phyloP scores from a whole-genome alignment of 75 land plant genomes.

The Selaginella moellendorffii region DNA sequence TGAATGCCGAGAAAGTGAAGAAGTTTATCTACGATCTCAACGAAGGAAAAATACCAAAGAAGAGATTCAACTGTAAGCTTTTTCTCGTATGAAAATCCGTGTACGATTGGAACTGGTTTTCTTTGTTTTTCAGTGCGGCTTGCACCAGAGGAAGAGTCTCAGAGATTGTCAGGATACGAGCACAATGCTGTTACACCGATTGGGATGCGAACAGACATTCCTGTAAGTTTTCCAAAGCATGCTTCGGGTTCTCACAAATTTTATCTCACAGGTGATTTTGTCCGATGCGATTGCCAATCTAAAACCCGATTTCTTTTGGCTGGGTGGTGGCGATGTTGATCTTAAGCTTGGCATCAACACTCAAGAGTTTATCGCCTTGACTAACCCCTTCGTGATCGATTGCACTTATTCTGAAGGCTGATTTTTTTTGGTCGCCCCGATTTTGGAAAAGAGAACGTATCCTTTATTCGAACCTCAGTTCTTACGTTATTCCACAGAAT shows the following conservation, averaged over 20 bases:
- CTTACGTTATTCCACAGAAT: too few relatives aligned
- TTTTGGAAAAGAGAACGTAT: too few relatives aligned
- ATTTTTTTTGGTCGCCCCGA: too few relatives aligned
- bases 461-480: too few relatives aligned
- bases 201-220: constrained; percentile 84
- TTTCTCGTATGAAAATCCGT: neutral
- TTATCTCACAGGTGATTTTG: constrained; percentile 50
- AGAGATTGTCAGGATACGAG: constrained; percentile 64
- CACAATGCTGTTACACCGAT: constrained; percentile 97
- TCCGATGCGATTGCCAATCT: constrained; percentile 82
- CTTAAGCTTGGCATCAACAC: constrained; percentile 81
- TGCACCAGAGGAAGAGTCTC: constrained; percentile 89
- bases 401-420: too few relatives aligned
- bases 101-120: neutral
- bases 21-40: constrained; percentile 63
- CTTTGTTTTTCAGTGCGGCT: constrained; percentile 57
- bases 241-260: neutral
- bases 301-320: constrained; percentile 76
- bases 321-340: constrained; percentile 94
- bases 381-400: constrained; percentile 63
- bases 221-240: constrained; percentile 37
- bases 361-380: constrained; percentile 44
- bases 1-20: constrained; percentile 80
- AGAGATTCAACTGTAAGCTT: constrained; percentile 83
- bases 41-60: constrained; percentile 76